A percentile compares a stretch with the other conserved stretches of the same genome.
phyloP scores from a whole-genome alignment of 169 alveolate species.

The Cryptosporidium sp. region DNA sequence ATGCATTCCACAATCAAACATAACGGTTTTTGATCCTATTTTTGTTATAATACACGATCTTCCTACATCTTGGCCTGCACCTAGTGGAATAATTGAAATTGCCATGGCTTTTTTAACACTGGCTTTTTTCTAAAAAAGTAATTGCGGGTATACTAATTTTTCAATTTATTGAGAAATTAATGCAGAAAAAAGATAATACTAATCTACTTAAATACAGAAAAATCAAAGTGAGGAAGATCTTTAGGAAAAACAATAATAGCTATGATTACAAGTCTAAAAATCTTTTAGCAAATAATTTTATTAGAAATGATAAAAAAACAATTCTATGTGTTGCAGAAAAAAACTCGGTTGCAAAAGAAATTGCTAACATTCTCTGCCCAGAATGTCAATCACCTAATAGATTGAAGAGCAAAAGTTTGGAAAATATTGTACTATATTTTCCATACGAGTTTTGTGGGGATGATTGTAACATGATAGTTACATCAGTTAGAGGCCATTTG shows the following conservation, averaged over 20 bases:
- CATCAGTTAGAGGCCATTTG: slow-evolving; percentile 89
- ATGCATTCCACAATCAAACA: slow-evolving; percentile 98
- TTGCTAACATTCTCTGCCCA: slow-evolving; percentile 78
- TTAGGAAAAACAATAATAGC: not conserved
- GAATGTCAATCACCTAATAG: slow-evolving; percentile 4
- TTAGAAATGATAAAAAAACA: slow-evolving; percentile 6
- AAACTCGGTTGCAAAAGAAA: slow-evolving; percentile 85
- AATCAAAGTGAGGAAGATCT: not conserved
- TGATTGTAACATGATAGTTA: slow-evolving; percentile 87
- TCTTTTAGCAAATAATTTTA: not conserved
- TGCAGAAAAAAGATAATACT: not conserved
- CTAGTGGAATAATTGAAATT: slow-evolving; percentile 83
- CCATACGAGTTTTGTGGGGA: slow-evolving; percentile 78
- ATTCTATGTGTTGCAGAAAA: slow-evolving; percentile 85
- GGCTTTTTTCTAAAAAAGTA: not conserved
- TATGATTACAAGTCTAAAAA: not conserved
- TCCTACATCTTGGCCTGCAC: slow-evolving; percentile 99
- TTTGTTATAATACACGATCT: slow-evolving; percentile 95
- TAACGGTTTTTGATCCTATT: slow-evolving; percentile 90
- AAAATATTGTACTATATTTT: slow-evolving; percentile 83
- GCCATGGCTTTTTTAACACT: slow-evolving; percentile 18
- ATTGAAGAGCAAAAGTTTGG: slow-evolving; percentile 76
- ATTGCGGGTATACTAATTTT: slow-evolving; percentile 2
- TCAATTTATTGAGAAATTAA: not conserved
- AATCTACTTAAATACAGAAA: not conserved